Evolutionary conservation across 75 land plant genomes (phyloP), one percentile per base, ranked within the genome.

Genomic region (Selaginella tamariscina): DNA sequence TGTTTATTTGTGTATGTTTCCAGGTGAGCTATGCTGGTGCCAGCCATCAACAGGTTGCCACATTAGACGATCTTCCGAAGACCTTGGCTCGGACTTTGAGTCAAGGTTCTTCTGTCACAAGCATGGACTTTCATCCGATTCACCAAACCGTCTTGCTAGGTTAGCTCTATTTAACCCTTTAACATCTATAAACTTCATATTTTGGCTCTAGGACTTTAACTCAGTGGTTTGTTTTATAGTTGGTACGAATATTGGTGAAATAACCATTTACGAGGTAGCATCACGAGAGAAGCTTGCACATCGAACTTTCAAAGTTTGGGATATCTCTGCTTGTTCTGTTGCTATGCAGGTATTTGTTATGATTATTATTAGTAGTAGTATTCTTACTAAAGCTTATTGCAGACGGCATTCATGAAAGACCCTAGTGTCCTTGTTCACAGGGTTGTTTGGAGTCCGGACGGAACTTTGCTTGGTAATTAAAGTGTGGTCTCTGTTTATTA

Each of bases 101-200:
- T 63, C 97, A 92, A 56, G 94, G 89, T 21, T 84, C 94, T 30
- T 74, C 67, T 76, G 89, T 84, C 23, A 88, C 77, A 87, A 92
- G 97, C 73, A 82, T 92, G 94, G 97, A 92, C 76, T 92, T 92
- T 56, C 97, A 92, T 66, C 97, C 97, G 20, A 55, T 69, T 28
- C 89, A 86, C 54, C 94, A 86, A 31, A 82, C 84, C 39, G 55
- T 88, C n/a, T 79, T 92, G 73, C 81, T 92, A 65, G 95, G 97
- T 91, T 60, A 27, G 30, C 64, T 0, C 26, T 62, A 70, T 1
- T 32, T 5, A 65, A 32, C 27, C 20, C 5, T 63, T 30, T 65
- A 24, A n/a, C 60, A n/a, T n/a, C 9, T 23, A 22, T 72, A 22
- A 67, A 20, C 29, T 1, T 68, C 18, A 18, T 55, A 54, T 60